These are phyloP conservation scores for Prunus mira DNA, from an alignment of 306 rosid genomes.

Conservation along the genomic window DNA sequence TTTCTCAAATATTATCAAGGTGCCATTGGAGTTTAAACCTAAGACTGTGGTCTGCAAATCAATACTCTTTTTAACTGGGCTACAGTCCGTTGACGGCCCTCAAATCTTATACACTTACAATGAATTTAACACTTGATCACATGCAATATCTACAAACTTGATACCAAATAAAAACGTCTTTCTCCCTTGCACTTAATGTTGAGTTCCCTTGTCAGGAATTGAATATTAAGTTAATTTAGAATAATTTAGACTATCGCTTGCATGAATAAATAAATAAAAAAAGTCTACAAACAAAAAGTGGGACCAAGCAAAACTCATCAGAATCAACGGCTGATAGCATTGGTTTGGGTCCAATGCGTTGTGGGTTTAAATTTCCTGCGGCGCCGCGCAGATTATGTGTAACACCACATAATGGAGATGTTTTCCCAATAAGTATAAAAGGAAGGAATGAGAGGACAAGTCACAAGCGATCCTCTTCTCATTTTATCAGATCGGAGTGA, in stretches of 20 bases:
- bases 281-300: neutral
- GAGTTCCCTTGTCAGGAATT: fast-evolving
- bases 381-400: conserved; percentile 11
- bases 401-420: neutral
- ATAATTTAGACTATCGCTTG: no score
- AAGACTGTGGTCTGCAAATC: no score
- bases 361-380: conserved; percentile 12
- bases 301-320: conserved; percentile 10
- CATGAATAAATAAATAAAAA: neutral
- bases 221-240: no score
- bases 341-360: neutral
- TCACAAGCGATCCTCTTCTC: neutral
- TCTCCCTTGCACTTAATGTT: no score
- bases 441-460: conserved; percentile 20
- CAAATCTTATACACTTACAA: neutral
- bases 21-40: no score
- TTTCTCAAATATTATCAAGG: no score
- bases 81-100: fast-evolving
- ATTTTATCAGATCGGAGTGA: conserved; percentile 1
- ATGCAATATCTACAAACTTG: neutral
- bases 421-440: conserved; percentile 24
- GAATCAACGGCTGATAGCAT: conserved; percentile 10
- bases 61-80: fast-evolving
- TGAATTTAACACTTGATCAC: neutral
- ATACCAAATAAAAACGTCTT: no score